Evolutionary conservation across 1,284 basidiomycete species (phyloP).

Genomic region (Veloporphyrellus conicus): DNA sequence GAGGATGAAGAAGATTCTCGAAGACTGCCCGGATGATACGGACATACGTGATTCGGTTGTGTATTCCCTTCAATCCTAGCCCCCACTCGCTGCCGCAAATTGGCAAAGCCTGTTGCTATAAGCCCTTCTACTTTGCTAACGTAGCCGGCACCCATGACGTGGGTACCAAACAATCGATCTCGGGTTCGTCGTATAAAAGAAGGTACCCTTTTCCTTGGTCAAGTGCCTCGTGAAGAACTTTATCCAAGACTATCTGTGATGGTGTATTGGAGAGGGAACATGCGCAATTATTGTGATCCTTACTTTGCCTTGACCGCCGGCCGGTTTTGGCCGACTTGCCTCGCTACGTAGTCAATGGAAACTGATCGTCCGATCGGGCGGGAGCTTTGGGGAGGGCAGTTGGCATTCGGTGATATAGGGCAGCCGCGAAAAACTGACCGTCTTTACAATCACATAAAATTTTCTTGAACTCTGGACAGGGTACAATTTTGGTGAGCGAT

Average conservation of each 20-base stretch:
- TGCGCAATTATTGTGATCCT: slow-evolving; percentile 28
- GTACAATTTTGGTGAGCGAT: slow-evolving; percentile 90
- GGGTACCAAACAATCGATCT: slow-evolving; percentile 27
- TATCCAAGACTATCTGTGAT: slow-evolving; percentile 98
- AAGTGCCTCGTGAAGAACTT: slow-evolving; percentile 88
- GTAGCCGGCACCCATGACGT: background rate
- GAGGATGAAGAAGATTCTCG: no score
- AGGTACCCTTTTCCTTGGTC: slow-evolving; percentile 96
- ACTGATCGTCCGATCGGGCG: slow-evolving; percentile 90
- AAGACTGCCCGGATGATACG: no score
- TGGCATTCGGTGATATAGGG: background rate
- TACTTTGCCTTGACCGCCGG: slow-evolving; percentile 94
- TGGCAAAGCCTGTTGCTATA: slow-evolving; percentile 72
- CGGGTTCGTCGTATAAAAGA: slow-evolving; percentile 82
- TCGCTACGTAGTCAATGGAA: slow-evolving; percentile 87
- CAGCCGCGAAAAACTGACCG: slow-evolving; percentile 47
- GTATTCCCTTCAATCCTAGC: slow-evolving; percentile 13
- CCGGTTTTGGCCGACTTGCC: slow-evolving; percentile 84
- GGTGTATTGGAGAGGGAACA: slow-evolving; percentile 46
- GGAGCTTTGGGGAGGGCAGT: slow-evolving; percentile 64
- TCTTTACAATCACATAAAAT: slow-evolving; percentile 84
- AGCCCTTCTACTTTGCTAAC: slow-evolving; percentile 32
- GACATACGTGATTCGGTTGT: no score
- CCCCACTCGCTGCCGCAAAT: slow-evolving; percentile 47
- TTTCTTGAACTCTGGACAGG: slow-evolving; percentile 84